A percentile compares a stretch with the other conserved stretches of the same genome.
Conservation (phyloP, 257 asterid species). For the Salvia splendens region DNA sequence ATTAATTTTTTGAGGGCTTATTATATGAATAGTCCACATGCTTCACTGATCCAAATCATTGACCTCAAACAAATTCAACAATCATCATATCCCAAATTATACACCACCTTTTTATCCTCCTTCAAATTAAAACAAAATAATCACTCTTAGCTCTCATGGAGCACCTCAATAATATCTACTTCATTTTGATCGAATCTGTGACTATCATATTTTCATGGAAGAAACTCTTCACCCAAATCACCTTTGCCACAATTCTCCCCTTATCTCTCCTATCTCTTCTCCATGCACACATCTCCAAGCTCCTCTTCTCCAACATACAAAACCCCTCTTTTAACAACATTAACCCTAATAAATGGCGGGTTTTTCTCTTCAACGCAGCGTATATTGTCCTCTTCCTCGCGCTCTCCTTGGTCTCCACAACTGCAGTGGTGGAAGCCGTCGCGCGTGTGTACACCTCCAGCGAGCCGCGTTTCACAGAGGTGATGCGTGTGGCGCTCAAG, state of each 20-base stretch:
- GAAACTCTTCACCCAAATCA: constrained; percentile 33
- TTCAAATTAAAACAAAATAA: background rate
- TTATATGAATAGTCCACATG: background rate
- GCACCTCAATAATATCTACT: constrained; percentile 5
- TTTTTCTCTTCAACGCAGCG: constrained; percentile 18
- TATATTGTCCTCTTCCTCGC: constrained; percentile 31
- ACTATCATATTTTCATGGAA: constrained; percentile 15
- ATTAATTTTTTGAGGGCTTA: no score
- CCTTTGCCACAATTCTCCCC: constrained; percentile 28
- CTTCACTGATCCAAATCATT: background rate
- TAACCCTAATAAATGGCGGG: no score
- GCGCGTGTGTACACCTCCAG: constrained; percentile 7
- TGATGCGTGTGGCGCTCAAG: constrained; percentile 18
- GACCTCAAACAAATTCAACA: no score
- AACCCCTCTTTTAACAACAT: background rate
- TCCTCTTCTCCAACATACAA: constrained; percentile 13
- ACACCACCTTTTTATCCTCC: background rate
- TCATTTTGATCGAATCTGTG: constrained; percentile 29
- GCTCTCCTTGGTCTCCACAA: constrained; percentile 28
- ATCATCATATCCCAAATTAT: background rate
- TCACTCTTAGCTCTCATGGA: background rate
- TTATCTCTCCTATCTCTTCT: constrained; percentile 32
- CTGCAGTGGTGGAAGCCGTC: constrained; percentile 13
- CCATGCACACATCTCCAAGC: no score
- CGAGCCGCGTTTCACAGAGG: constrained; percentile 17